A percentile compares a stretch with the other conserved stretches of the same genome.
Evolutionary conservation across 352 stramenopile genomes (phyloP).

Genomic region (Globisporangium okanoganense): DNA sequence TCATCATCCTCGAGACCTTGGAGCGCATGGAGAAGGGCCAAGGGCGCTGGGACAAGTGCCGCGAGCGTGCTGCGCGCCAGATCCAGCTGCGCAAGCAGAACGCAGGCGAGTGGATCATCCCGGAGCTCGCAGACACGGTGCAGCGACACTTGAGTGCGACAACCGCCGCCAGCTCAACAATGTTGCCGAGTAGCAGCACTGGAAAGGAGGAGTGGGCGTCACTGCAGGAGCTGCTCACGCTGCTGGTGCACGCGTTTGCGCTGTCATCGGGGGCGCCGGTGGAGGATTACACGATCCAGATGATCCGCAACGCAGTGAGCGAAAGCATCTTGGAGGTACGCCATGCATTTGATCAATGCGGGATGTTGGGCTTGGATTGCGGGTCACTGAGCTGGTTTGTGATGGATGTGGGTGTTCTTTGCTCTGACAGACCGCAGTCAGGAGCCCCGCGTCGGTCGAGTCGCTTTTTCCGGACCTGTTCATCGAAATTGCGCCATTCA

Average conservation of each 20-base stretch:
- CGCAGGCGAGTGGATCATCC: slow-evolving; percentile 63
- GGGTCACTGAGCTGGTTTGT: not conserved
- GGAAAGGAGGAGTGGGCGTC: slow-evolving; percentile 21
- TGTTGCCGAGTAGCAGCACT: not conserved
- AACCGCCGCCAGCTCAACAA: not conserved
- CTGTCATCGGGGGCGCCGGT: slow-evolving; percentile 38
- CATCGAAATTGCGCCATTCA: slow-evolving; percentile 25
- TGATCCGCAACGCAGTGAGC: slow-evolving; percentile 51
- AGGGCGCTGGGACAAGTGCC: slow-evolving; percentile 47
- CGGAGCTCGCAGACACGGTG: slow-evolving; percentile 59
- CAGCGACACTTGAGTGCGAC: slow-evolving; percentile 36
- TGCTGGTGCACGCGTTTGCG: slow-evolving; percentile 65
- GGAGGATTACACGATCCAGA: slow-evolving; percentile 68
- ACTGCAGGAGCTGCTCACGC: slow-evolving; percentile 43
- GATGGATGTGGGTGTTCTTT: not conserved
- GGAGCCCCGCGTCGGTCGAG: slow-evolving; percentile 20
- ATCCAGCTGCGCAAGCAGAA: slow-evolving; percentile 44
- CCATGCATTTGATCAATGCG: not conserved
- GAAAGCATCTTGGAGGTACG: slow-evolving; percentile 49
- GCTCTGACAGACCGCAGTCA: slow-evolving; percentile 20
- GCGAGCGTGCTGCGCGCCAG: slow-evolving; percentile 40
- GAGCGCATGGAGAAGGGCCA: slow-evolving; percentile 64
- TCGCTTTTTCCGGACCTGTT: slow-evolving; percentile 31
- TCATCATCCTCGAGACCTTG: slow-evolving; percentile 71
- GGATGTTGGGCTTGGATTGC: not conserved